These are phyloP conservation scores for Colletotrichum cordylinicola DNA, from an alignment of 2,329 filamentous ascomycete species.

Conservation along the genomic window DNA sequence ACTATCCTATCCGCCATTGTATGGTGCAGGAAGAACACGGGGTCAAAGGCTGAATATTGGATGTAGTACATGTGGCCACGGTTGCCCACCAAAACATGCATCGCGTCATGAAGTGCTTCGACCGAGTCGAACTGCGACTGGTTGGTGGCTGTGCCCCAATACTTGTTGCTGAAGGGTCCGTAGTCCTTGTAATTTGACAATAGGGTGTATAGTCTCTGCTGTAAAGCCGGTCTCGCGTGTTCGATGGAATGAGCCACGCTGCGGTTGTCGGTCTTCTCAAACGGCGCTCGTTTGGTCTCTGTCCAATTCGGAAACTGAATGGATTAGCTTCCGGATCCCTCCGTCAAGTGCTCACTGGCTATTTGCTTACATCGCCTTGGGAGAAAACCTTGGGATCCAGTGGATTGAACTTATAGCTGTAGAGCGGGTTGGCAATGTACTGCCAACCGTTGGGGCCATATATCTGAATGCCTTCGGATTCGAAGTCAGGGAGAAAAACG, in stretches of 20 bases:
- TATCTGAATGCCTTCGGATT: slow-evolving; percentile 55
- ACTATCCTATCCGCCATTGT: slow-evolving; percentile 77
- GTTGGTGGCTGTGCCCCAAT: slow-evolving; percentile 56
- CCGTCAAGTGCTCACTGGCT: neutral
- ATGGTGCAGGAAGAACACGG: slow-evolving; percentile 81
- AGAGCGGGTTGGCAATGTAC: slow-evolving; percentile 66
- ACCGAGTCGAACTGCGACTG: slow-evolving; percentile 65
- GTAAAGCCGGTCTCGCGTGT: slow-evolving; percentile 54
- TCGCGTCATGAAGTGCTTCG: slow-evolving; percentile 67
- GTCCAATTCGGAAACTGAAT: slow-evolving; percentile 63
- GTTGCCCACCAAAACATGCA: slow-evolving; percentile 64
- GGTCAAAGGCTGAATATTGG: slow-evolving; percentile 79
- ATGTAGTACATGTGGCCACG: slow-evolving; percentile 74
- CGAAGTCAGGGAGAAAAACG: slow-evolving; percentile 50
- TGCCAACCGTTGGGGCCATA: slow-evolving; percentile 62
- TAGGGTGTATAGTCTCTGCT: slow-evolving; percentile 70
- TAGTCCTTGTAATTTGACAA: slow-evolving; percentile 73
- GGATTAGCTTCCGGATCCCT: neutral
- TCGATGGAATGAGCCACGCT: slow-evolving; percentile 58
- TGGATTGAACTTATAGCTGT: slow-evolving; percentile 65
- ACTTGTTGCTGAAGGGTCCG: slow-evolving; percentile 73
- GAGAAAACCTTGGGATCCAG: slow-evolving; percentile 64
- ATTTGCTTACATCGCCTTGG: slow-evolving; percentile 61
- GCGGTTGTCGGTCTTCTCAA: slow-evolving; percentile 60
- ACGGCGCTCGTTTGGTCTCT: slow-evolving; percentile 46